Conservation (phyloP, 345 rosid species). For the Pugionium dolabratum region DNA sequence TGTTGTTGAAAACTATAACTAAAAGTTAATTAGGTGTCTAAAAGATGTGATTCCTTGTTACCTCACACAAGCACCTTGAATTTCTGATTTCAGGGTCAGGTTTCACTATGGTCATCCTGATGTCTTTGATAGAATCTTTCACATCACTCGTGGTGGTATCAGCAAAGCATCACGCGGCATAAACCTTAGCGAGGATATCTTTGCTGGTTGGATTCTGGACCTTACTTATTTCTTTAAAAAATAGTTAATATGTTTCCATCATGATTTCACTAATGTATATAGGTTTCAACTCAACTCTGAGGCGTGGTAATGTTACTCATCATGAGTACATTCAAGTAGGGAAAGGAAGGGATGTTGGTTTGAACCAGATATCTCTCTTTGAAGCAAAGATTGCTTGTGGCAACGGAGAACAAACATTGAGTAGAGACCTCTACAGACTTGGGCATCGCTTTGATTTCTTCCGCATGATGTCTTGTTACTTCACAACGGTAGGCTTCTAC, state of each 20-base stretch:
- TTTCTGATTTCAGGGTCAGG: constrained; percentile 62
- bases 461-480: constrained; percentile 92
- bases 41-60: constrained; percentile 13
- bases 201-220: constrained; percentile 66
- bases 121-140: constrained; percentile 93
- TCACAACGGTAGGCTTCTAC: constrained; percentile 86
- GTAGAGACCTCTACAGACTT: constrained; percentile 88
- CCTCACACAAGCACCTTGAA: constrained; percentile 11
- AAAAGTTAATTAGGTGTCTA: too few relatives aligned
- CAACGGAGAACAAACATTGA: constrained; percentile 91
- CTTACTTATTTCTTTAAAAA: constrained; percentile 7
- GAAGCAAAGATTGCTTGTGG: constrained; percentile 99
- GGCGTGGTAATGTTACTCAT: constrained; percentile 94
- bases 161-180: constrained; percentile 96
- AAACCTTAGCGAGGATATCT: constrained; percentile 96
- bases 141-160: constrained; percentile 94
- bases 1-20: constrained; percentile 8
- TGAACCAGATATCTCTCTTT: constrained; percentile 92
- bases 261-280: constrained; percentile 24
- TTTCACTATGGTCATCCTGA: constrained; percentile 99
- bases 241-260: constrained; percentile 3
- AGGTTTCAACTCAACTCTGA: constrained; percentile 93
- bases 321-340: constrained; percentile 99
- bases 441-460: constrained; percentile 98
- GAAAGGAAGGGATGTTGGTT: constrained; percentile 98